Evolutionary conservation across 192 early-diverging fungal species (phyloP).

Genomic region (Backusella mclennaniae): DNA sequence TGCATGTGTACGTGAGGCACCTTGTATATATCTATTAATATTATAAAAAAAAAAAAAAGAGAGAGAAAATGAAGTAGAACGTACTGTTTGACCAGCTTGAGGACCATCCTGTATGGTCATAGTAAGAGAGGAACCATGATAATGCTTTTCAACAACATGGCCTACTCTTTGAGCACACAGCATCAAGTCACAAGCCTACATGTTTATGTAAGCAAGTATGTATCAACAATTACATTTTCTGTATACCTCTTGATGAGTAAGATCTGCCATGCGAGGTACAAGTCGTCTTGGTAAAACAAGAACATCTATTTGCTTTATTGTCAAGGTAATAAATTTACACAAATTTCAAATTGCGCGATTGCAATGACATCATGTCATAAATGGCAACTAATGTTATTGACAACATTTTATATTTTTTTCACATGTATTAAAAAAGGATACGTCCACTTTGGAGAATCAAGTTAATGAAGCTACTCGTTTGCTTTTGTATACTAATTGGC

Average conservation of each 20-base stretch:
- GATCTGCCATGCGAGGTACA: slow-evolving; percentile 71
- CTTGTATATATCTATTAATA: slow-evolving; percentile 55
- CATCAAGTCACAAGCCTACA: slow-evolving; percentile 67
- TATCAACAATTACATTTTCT: background rate
- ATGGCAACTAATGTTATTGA: background rate
- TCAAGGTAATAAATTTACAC: background rate
- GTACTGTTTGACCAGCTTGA: slow-evolving; percentile 36
- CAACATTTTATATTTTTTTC: background rate
- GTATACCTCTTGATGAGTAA: slow-evolving; percentile 71
- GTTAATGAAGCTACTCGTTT: background rate
- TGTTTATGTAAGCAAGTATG: background rate
- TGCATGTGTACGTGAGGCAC: slow-evolving; percentile 93
- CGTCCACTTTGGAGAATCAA: slow-evolving; percentile 30
- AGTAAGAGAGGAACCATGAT: slow-evolving; percentile 69
- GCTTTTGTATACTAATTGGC: background rate
- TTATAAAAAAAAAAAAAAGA: background rate
- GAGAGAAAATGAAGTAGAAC: background rate
- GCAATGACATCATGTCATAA: background rate
- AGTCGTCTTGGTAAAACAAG: slow-evolving; percentile 71
- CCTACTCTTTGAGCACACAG: slow-evolving; percentile 76
- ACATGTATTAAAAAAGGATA: slow-evolving; percentile 5
- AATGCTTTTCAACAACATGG: slow-evolving; percentile 71
- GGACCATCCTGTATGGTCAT: slow-evolving; percentile 60
- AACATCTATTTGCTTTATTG: slow-evolving; percentile 61
- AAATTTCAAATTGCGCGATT: background rate